phyloP scores from a whole-genome alignment of 495 filamentous ascomycete genomes.

The Neurospora sp. region DNA sequence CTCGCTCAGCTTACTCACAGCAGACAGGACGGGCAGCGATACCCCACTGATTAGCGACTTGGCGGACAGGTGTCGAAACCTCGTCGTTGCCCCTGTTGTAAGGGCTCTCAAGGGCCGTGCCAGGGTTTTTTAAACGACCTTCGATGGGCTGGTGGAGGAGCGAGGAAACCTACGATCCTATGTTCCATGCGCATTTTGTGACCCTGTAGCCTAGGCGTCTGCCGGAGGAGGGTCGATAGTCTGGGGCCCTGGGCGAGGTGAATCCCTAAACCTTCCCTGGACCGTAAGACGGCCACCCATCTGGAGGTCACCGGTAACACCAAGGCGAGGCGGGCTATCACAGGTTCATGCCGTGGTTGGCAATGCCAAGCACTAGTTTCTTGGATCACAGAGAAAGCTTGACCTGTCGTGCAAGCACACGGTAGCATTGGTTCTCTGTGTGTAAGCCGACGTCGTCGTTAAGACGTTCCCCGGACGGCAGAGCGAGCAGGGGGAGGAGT shows the following conservation, averaged over 20 bases:
- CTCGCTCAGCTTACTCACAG: background rate
- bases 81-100: background rate
- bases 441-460: background rate
- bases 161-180: background rate
- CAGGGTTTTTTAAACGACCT: background rate
- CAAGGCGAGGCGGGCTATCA: background rate
- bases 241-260: background rate
- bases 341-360: background rate
- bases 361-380: constrained; percentile 13
- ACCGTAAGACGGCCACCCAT: background rate
- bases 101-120: background rate
- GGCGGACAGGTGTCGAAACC: constrained; percentile 1
- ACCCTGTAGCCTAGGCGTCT: background rate
- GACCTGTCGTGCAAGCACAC: constrained; percentile 16
- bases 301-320: background rate
- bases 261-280: background rate
- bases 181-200: background rate
- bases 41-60: constrained; percentile 10
- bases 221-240: background rate
- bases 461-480: background rate
- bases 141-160: background rate
- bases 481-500: background rate
- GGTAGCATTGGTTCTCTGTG: background rate
- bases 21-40: background rate
- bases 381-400: constrained; percentile 18